Conservation (phyloP, 2,329 filamentous ascomycete genomes). For the Trichoderma polysporum region DNA sequence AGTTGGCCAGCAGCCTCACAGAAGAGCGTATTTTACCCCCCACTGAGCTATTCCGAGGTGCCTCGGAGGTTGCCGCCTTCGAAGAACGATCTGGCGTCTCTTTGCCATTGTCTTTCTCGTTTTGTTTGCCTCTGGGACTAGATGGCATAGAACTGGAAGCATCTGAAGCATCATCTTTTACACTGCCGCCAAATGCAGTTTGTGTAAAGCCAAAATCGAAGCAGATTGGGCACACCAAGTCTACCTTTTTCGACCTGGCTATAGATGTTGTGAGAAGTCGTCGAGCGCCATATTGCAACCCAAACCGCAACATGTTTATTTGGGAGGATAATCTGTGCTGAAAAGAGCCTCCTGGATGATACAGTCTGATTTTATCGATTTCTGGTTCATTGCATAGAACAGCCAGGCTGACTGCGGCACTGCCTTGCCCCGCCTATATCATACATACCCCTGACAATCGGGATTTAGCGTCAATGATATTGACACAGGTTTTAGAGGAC, state of each 20-base stretch:
- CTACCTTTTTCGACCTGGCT: not conserved
- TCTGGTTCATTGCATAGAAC: not conserved
- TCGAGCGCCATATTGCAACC: not conserved
- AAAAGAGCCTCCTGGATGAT: too few species aligned
- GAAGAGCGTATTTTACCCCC: not conserved
- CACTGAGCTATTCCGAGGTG: not conserved
- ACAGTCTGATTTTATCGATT: not conserved
- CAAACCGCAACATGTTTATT: not conserved
- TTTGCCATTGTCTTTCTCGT: not conserved
- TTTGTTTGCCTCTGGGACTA: not conserved
- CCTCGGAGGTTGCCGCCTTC: not conserved
- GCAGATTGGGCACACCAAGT: conserved; percentile 17
- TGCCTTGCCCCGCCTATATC: conserved; percentile 5
- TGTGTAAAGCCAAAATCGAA: conserved; percentile 16
- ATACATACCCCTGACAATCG: not conserved
- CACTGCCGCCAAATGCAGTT: not conserved
- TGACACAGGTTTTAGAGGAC: not conserved
- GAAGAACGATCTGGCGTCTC: not conserved
- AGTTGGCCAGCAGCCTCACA: not conserved
- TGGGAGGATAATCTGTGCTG: not conserved
- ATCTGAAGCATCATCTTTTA: not conserved
- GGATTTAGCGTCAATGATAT: not conserved
- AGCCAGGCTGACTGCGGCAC: conserved; percentile 4
- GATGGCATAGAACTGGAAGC: not conserved
- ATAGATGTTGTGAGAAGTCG: not conserved